Percentiles rank a stretch among this genome's conserved stretches.
Evolutionary conservation across 805 yeast genomes (phyloP).

Genomic region (Barnettozyma vustinii): DNA sequence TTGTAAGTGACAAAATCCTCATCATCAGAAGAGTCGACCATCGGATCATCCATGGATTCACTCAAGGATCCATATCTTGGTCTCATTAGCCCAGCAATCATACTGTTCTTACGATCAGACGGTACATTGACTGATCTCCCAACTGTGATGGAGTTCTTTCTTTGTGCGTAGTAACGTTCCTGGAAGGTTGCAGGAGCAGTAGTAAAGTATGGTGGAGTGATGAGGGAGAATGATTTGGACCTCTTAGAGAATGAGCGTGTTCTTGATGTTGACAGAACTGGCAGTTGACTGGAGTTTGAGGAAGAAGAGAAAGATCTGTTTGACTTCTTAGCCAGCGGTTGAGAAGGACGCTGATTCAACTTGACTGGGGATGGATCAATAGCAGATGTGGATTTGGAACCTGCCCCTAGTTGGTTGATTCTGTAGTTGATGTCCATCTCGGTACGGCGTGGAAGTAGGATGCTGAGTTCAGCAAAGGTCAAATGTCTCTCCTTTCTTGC

Average conservation of each 20-base stretch:
- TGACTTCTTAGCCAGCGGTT: constrained; percentile 2
- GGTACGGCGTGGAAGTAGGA: constrained; percentile 65
- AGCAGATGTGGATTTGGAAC: background rate
- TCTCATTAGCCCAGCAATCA: constrained; percentile 4
- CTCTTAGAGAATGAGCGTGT: constrained; percentile 10
- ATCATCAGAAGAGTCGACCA: constrained; percentile 7
- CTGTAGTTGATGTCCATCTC: constrained; percentile 70
- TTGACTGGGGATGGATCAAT: background rate
- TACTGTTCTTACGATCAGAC: constrained; percentile 5
- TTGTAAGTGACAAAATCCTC: constrained; percentile 11
- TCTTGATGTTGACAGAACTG: constrained; percentile 1
- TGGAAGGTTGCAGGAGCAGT: constrained; percentile 11
- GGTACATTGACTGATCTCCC: constrained; percentile 2
- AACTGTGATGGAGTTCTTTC: constrained; percentile 12
- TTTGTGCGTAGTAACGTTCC: constrained; percentile 12
- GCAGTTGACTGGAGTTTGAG: background rate
- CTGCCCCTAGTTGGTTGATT: constrained; percentile 39
- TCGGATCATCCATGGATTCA: constrained; percentile 6
- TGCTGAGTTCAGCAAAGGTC: constrained; percentile 65
- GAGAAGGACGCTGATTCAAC: constrained; percentile 2
- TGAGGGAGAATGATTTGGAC: constrained; percentile 14
- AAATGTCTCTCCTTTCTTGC: constrained; percentile 52
- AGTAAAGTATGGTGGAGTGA: constrained; percentile 11
- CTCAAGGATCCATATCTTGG: constrained; percentile 16
- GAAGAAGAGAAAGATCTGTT: constrained; percentile 7